A percentile compares a stretch with the other conserved stretches of the same genome.
phyloP scores from a whole-genome alignment of 768 basidiomycete species.

The Agaricus blazei region DNA sequence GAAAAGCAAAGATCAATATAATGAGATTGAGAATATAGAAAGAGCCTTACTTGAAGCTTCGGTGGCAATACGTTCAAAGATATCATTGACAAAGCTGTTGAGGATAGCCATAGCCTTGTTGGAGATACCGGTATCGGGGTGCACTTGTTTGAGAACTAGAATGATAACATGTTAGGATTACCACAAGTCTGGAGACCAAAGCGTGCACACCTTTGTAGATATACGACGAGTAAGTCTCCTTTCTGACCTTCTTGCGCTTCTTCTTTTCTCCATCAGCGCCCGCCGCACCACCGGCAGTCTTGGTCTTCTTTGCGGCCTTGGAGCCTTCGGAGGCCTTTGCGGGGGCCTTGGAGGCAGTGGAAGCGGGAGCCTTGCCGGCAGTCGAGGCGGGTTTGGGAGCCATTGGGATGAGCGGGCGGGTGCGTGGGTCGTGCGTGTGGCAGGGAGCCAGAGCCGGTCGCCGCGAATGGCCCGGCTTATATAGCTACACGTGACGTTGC shows the following conservation, averaged over 20 bases:
- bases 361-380: slow-evolving; percentile 74
- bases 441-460: too few species aligned
- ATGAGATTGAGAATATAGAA: neutral
- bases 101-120: slow-evolving; percentile 94
- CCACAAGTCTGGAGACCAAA: too few species aligned
- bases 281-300: slow-evolving; percentile 41
- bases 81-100: slow-evolving; percentile 91
- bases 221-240: slow-evolving; percentile 93
- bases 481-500: slow-evolving; percentile 9
- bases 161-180: neutral
- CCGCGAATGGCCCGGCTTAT: too few species aligned
- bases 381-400: slow-evolving; percentile 79
- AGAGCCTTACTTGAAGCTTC: slow-evolving; percentile 73
- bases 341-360: slow-evolving; percentile 67
- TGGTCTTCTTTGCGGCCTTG: slow-evolving; percentile 79
- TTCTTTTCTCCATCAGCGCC: slow-evolving; percentile 82
- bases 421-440: neutral
- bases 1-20: neutral
- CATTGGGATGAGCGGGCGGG: slow-evolving; percentile 38
- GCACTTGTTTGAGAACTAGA: slow-evolving; percentile 91
- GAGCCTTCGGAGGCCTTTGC: slow-evolving; percentile 54
- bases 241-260: slow-evolving; percentile 72
- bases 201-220: slow-evolving; percentile 76
- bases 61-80: slow-evolving; percentile 88
- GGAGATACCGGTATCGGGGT: slow-evolving; percentile 98